Conservation (phyloP, 2,329 filamentous ascomycete species). For the Aureobasidium sp. region DNA sequence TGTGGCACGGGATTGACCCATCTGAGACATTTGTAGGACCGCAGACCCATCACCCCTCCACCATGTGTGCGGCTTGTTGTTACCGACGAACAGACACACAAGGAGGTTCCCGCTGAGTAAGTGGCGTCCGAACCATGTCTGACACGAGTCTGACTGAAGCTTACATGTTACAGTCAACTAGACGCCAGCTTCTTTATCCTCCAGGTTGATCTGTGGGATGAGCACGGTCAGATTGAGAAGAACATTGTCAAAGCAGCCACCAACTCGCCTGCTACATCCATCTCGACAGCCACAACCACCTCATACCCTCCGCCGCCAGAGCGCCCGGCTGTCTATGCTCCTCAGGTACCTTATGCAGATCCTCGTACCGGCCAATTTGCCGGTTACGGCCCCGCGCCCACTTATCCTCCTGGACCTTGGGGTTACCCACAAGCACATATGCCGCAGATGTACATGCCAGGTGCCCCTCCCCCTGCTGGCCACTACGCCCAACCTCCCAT, state of each 20-base stretch:
- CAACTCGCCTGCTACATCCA: conserved; percentile 58
- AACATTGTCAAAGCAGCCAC: conserved; percentile 60
- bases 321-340: conserved; percentile 18
- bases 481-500: conserved; percentile 3
- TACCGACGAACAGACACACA: conserved; percentile 62
- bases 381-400: neutral
- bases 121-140: neutral
- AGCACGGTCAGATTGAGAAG: conserved; percentile 52
- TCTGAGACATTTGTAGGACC: conserved; percentile 54
- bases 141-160: neutral
- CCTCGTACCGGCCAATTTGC: conserved; percentile 1
- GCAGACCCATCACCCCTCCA: conserved; percentile 89
- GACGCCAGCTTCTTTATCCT: conserved; percentile 61
- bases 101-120: conserved; percentile 56
- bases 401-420: neutral
- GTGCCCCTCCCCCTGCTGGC: neutral
- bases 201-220: conserved; percentile 61
- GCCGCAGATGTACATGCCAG: neutral
- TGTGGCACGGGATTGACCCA: conserved; percentile 9
- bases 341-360: conserved; percentile 12
- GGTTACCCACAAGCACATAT: neutral
- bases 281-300: conserved; percentile 70
- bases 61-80: conserved; percentile 83
- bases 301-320: conserved; percentile 57
- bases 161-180: conserved; percentile 37